Conservation (phyloP, 225 moss, liverwort and hornwort genomes). For the Physcomitrellopsis africana region DNA sequence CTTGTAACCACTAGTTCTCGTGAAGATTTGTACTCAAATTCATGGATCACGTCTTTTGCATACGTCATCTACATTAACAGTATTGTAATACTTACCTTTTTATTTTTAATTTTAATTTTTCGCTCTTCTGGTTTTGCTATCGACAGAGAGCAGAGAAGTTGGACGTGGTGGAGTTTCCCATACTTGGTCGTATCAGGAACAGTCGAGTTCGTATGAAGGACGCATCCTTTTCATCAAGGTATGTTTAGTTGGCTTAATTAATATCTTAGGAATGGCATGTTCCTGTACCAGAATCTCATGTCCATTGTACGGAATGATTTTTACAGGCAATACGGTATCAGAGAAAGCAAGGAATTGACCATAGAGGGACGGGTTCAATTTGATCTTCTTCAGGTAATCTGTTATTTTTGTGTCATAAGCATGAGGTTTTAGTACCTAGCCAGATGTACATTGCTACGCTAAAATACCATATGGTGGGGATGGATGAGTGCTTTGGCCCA, state of each 20-base stretch:
- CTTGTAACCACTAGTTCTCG: too few relatives aligned
- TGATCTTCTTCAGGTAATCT: slow-evolving; percentile 87
- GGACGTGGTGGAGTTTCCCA: slow-evolving; percentile 77
- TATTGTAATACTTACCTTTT: too few relatives aligned
- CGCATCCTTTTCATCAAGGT: slow-evolving; percentile 88
- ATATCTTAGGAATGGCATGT: background rate
- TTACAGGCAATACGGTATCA: slow-evolving; percentile 89
- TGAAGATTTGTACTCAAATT: too few relatives aligned
- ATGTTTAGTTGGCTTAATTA: slow-evolving; percentile 20
- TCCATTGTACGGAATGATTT: slow-evolving; percentile 7
- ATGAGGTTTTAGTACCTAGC: slow-evolving; percentile 8
- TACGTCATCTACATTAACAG: too few relatives aligned
- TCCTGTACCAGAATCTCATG: slow-evolving; percentile 15
- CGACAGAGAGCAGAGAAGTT: slow-evolving; percentile 82
- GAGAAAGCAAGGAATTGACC: slow-evolving; percentile 98
- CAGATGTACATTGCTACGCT: background rate
- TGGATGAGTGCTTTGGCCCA: too few relatives aligned
- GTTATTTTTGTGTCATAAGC: background rate
- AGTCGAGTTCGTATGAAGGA: slow-evolving; percentile 94
- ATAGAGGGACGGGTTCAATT: slow-evolving; percentile 99
- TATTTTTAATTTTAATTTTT: background rate
- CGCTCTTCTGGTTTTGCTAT: slow-evolving; percentile 26
- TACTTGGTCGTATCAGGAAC: slow-evolving; percentile 88
- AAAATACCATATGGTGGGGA: too few relatives aligned
- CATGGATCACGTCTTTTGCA: too few relatives aligned